Percentiles rank a stretch among this genome's conserved stretches.
These are phyloP conservation scores for Solanum chilense DNA, from an alignment of 257 asterid species.

Conservation along the genomic window DNA sequence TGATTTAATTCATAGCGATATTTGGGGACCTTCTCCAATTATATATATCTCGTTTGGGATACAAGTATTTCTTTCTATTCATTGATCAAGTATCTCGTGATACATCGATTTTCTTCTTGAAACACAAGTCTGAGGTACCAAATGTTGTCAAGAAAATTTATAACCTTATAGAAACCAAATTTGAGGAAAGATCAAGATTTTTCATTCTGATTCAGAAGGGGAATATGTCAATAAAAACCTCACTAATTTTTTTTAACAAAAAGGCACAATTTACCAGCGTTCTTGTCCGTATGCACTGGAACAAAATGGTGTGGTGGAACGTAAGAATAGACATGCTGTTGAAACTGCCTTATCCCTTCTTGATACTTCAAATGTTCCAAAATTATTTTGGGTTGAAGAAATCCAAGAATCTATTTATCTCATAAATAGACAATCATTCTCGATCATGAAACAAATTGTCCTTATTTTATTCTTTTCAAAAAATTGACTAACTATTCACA, in stretches of 20 bases:
- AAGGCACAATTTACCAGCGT: neutral
- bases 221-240: neutral
- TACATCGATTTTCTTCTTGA: neutral
- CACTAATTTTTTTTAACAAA: neutral
- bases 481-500: neutral
- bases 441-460: neutral
- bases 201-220: neutral
- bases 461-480: neutral
- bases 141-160: neutral
- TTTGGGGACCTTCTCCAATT: neutral
- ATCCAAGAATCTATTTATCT: neutral
- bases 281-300: neutral
- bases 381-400: neutral
- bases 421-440: neutral
- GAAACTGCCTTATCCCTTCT: constrained; percentile 4
- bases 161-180: neutral
- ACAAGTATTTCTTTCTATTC: constrained; percentile 1
- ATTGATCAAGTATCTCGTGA: neutral
- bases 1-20: neutral
- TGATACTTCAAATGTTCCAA: neutral
- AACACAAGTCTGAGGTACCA: neutral
- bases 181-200: neutral
- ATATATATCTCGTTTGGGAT: neutral
- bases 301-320: constrained; percentile 5
- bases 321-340: constrained; percentile 1